Evolutionary conservation across 2,329 filamentous ascomycete species (phyloP).

Genomic region (Talaromyces islandicus): DNA sequence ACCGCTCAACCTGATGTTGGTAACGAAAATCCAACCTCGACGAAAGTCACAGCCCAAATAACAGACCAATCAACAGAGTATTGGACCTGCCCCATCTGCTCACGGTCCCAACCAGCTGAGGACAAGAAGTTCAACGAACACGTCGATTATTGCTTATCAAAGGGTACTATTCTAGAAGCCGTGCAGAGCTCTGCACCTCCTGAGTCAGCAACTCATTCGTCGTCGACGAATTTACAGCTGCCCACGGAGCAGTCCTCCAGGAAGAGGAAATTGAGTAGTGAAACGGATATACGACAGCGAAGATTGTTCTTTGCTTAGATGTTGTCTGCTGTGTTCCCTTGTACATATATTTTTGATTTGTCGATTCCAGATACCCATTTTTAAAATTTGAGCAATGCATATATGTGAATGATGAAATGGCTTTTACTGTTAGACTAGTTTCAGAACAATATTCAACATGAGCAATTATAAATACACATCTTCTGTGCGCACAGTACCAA

Average conservation of each 20-base stretch:
- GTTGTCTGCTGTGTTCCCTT: neutral
- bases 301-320: constrained; percentile 8
- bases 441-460: no score
- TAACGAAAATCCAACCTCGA: neutral
- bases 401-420: neutral
- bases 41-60: neutral
- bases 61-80: constrained; percentile 32
- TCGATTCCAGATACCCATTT: neutral
- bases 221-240: neutral
- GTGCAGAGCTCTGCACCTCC: constrained; percentile 47
- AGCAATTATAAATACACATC: no score
- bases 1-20: neutral
- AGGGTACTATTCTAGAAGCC: constrained; percentile 76
- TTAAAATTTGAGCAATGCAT: neutral
- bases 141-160: constrained; percentile 84
- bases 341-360: neutral
- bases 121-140: constrained; percentile 82
- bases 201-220: constrained; percentile 5
- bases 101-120: constrained; percentile 65
- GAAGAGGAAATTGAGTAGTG: constrained; percentile 5
- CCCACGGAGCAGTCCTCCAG: neutral
- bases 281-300: constrained; percentile 6
- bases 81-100: constrained; percentile 88
- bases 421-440: no score
- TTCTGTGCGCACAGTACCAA: neutral